These are phyloP conservation scores for Cyanidiococcus yangmingshanensis DNA, from an alignment of 23 red algal genomes.

Conservation along the genomic window DNA sequence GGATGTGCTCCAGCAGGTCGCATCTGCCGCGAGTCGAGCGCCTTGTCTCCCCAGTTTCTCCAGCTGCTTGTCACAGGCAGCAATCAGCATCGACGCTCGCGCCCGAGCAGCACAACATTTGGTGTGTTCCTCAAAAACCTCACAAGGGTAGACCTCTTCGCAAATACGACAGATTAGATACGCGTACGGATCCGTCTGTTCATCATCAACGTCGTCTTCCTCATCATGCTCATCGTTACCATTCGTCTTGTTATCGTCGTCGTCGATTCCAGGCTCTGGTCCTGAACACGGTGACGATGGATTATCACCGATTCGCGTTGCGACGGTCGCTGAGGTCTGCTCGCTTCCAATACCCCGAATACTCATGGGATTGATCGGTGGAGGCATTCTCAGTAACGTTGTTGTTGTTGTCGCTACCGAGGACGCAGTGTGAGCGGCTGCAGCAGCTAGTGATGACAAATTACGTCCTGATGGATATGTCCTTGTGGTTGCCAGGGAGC, in stretches of 20 bases:
- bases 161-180: constrained; percentile 16
- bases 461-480: no score
- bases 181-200: background rate
- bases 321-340: no score
- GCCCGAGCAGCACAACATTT: constrained; percentile 11
- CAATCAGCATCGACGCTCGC: constrained; percentile 6
- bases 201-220: background rate
- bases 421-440: no score
- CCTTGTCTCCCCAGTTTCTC: constrained; percentile 3
- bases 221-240: background rate
- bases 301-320: no score
- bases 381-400: no score
- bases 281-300: background rate
- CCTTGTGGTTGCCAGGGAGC: no score
- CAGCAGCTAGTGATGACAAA: no score
- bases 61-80: constrained; percentile 10
- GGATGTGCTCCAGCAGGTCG: no score
- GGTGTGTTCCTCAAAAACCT: constrained; percentile 19
- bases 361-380: no score
- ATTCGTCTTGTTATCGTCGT: background rate
- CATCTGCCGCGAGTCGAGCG: background rate
- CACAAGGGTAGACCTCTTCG: constrained; percentile 14
- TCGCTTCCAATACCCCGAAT: no score
- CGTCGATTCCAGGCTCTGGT: background rate
- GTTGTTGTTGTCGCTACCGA: no score